Base-by-base conservation (phyloP, 2,329 filamentous ascomycete genomes). In the Thielaviopsis populi region DNA sequence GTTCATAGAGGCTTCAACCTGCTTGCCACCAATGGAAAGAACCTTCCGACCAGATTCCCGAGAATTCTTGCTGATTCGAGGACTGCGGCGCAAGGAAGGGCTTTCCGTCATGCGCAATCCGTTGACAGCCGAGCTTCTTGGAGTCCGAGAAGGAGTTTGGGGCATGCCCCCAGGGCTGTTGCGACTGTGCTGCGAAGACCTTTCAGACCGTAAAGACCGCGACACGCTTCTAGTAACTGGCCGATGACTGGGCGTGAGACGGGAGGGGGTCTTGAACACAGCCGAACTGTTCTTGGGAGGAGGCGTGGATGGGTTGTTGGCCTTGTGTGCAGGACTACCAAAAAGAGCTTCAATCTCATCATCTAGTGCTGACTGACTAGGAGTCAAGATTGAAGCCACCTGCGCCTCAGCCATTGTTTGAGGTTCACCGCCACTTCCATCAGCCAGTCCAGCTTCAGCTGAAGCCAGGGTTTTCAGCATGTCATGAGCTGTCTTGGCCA, bases 211-310 rank as follows among this genome's bases (percentile, higher is more conserved):
- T 65, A 83, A 75, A 42, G 82, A 83, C 65, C 77, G 77, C 11
- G 81, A 82, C 15, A 84, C 79, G 71, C 81, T 84, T 69, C 82
- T 78, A 68, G 82, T 85, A 70, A 80, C 80, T 41, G 79, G 83
- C 68, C 80, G 82, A 69, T 83, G 82, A 68, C 73, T 83, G 1
- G 81, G 83, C 1, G 80, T 83, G n/a, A 77, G 77, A n/a, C 79
- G 80, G 1, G 82, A 82, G 0, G 84, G 83, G 2, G 84, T 86
- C 71, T 84, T 85, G 71, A 84, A 83, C 1, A 73, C 72, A 3
- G 73, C 75, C 43, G 74, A 74, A 61, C 76, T 76, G 42, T 75
- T 63, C 70, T 78, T 80, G 3, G 72, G 68, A 50, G 78, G 78
- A 66, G 78, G 82, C 3, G 78, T 84, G 62, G 75, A 84, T 62